Evolutionary conservation across 148 eudicot species (phyloP).

Genomic region (Simmondsia chinensis): DNA sequence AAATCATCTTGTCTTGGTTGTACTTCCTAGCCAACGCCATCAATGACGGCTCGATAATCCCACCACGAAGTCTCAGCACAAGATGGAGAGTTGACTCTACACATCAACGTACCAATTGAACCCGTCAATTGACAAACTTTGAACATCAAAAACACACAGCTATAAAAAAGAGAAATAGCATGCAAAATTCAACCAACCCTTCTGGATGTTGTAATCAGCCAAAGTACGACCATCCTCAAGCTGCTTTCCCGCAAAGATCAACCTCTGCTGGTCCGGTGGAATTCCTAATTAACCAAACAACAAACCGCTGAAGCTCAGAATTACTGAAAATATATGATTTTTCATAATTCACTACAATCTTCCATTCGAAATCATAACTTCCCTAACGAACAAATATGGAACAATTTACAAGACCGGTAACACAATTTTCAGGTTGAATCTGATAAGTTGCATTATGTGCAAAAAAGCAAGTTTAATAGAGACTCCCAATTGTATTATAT

Average conservation of each 20-base stretch:
- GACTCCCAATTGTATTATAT: too few species aligned
- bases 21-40: slow-evolving; percentile 42
- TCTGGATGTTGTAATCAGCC: slow-evolving; percentile 37
- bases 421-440: too few species aligned
- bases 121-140: neutral
- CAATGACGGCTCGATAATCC: slow-evolving; percentile 45
- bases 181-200: slow-evolving; percentile 16
- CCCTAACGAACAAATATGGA: too few species aligned
- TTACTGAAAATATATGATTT: too few species aligned
- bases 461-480: too few species aligned
- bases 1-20: slow-evolving; percentile 47
- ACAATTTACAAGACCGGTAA: too few species aligned
- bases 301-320: too few species aligned
- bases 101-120: slow-evolving; percentile 1
- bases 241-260: slow-evolving; percentile 36
- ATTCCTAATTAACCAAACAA: slow-evolving; percentile 13
- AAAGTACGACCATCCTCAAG: slow-evolving; percentile 39
- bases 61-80: slow-evolving; percentile 45
- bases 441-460: too few species aligned
- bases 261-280: slow-evolving; percentile 38
- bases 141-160: too few species aligned
- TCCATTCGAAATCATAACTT: too few species aligned
- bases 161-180: too few species aligned
- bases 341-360: too few species aligned
- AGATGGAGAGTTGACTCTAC: slow-evolving; percentile 41